Percentiles rank a stretch among this genome's conserved stretches.
phyloP scores from a whole-genome alignment of 148 eudicot species.

The Limonium bicolor region DNA sequence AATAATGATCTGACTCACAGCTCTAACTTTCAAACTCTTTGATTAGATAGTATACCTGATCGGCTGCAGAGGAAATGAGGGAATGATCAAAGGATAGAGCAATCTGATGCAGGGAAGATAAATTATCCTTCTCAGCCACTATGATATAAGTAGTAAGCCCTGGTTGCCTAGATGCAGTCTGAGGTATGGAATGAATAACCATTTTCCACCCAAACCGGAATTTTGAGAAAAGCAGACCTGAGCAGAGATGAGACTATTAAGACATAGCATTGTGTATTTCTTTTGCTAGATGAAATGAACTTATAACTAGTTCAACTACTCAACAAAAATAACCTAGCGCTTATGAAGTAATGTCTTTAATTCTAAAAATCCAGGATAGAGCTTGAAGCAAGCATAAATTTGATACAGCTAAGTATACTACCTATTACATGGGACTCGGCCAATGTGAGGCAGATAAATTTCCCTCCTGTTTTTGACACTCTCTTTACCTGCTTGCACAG shows the following conservation, averaged over 20 bases:
- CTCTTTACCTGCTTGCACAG: constrained; percentile 58
- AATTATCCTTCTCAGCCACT: constrained; percentile 48
- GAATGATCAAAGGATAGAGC: constrained; percentile 26
- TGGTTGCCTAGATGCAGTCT: constrained; percentile 30
- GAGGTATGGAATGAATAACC: constrained; percentile 55
- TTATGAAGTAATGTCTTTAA: too few relatives aligned
- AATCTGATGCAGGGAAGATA: constrained; percentile 31
- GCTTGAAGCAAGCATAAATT: background rate
- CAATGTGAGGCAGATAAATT: constrained; percentile 76
- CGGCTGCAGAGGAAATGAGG: constrained; percentile 15
- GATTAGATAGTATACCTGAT: constrained; percentile 34
- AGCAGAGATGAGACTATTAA: background rate
- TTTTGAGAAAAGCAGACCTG: constrained; percentile 72
- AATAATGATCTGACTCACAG: too few relatives aligned
- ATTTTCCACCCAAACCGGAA: constrained; percentile 85
- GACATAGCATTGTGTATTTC: background rate
- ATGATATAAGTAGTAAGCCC: constrained; percentile 65
- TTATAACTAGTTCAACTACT: background rate
- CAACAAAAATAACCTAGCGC: constrained; percentile 1
- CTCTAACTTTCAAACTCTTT: background rate
- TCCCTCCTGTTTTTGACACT: constrained; percentile 66
- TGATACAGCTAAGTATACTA: constrained; percentile 15
- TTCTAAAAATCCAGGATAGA: too few relatives aligned
- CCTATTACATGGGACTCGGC: constrained; percentile 94
- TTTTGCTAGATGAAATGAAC: background rate